A percentile compares a stretch with the other conserved stretches of the same genome.
Conservation (phyloP, 345 rosid genomes). For the Bruguiera parviflora region DNA sequence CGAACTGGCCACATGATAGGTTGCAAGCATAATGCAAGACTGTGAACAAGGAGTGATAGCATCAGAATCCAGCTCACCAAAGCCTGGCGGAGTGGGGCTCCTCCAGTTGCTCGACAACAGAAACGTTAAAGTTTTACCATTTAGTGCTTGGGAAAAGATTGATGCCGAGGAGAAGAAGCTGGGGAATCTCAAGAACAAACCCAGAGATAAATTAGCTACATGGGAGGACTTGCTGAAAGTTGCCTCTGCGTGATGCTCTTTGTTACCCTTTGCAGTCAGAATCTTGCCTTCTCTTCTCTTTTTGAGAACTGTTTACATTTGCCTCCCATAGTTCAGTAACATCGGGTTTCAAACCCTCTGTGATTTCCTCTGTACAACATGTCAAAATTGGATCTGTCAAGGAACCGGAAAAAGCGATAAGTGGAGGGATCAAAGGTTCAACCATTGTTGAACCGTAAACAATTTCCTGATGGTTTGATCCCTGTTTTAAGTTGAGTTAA, state of each 20-base stretch:
- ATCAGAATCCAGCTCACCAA: slow-evolving; percentile 24
- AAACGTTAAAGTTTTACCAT: slow-evolving; percentile 45
- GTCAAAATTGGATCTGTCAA: no score
- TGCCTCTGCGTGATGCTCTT: slow-evolving; percentile 25
- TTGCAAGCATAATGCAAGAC: slow-evolving; percentile 72
- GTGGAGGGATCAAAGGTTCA: no score
- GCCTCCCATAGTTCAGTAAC: no score
- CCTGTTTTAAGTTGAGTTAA: no score
- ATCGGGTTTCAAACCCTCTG: no score
- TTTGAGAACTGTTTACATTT: no score
- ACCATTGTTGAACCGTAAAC: no score
- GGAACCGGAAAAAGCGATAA: no score
- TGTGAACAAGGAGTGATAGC: slow-evolving; percentile 42
- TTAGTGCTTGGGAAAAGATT: slow-evolving; percentile 70
- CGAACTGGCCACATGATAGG: slow-evolving; percentile 36
- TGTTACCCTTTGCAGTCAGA: no score
- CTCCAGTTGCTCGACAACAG: slow-evolving; percentile 46
- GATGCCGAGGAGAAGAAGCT: slow-evolving; percentile 65
- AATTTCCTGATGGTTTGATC: no score
- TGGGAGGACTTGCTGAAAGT: slow-evolving; percentile 53
- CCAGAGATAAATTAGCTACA: slow-evolving; percentile 61
- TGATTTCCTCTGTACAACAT: no score
- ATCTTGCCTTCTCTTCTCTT: no score
- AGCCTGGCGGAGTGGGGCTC: slow-evolving; percentile 73
- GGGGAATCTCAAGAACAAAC: slow-evolving; percentile 56